These are phyloP conservation scores for Flaveria ramosissima DNA, from an alignment of 129 eudicot species.

Conservation along the genomic window DNA sequence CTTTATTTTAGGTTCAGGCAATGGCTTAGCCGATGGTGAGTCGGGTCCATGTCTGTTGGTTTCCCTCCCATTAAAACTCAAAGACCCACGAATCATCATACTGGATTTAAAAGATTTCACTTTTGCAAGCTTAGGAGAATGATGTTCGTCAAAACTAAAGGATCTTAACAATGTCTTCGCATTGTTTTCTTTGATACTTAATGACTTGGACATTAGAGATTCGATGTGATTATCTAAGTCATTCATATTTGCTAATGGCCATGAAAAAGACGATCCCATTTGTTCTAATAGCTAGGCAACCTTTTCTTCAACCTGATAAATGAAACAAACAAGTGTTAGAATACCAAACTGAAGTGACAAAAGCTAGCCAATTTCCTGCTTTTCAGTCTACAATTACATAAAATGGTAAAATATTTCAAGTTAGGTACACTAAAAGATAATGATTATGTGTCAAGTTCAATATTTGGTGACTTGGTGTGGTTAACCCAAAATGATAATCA, in stretches of 20 bases:
- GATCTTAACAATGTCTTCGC: conserved; percentile 43
- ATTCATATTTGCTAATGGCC: conserved; percentile 49
- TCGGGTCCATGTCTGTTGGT: conserved; percentile 20
- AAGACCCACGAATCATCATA: conserved; percentile 59
- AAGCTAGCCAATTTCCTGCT: background rate
- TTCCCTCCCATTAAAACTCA: conserved; percentile 58
- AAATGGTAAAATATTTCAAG: too few species aligned
- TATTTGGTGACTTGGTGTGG: too few species aligned
- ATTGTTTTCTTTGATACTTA: conserved; percentile 44
- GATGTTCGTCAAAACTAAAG: conserved; percentile 48
- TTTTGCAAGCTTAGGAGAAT: conserved; percentile 39
- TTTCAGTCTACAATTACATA: too few species aligned
- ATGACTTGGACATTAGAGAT: conserved; percentile 49
- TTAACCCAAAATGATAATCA: too few species aligned
- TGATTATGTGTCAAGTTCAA: too few species aligned
- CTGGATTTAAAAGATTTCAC: conserved; percentile 51
- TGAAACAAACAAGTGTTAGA: background rate
- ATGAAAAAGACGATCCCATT: conserved; percentile 65
- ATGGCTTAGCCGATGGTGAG: background rate
- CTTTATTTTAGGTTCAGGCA: background rate
- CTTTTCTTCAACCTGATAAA: conserved; percentile 35
- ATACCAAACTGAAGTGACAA: background rate
- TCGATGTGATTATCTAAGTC: conserved; percentile 51
- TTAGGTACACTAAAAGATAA: too few species aligned
- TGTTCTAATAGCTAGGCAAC: conserved; percentile 2